These are phyloP conservation scores for Diplodia scrobiculata DNA, from an alignment of 2,329 filamentous ascomycete genomes.

Conservation along the genomic window DNA sequence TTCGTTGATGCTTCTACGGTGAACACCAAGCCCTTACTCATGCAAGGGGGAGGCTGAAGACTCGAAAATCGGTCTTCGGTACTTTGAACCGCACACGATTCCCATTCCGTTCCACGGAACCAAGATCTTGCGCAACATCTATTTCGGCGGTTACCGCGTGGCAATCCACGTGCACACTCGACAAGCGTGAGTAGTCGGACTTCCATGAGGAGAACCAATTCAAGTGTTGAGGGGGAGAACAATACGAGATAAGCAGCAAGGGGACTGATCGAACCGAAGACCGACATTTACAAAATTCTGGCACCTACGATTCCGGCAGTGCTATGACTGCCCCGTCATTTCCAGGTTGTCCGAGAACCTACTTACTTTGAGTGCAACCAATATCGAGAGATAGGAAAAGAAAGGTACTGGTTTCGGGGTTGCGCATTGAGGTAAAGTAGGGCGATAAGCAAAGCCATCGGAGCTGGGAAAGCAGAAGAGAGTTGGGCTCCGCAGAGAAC, in stretches of 20 bases:
- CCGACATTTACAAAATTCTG: no score
- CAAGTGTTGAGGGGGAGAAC: not conserved
- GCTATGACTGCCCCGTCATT: no score
- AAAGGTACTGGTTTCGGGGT: no score
- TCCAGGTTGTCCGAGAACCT: no score
- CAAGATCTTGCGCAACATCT: not conserved
- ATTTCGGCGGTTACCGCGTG: not conserved
- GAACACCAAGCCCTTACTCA: not conserved
- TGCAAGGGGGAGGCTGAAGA: not conserved
- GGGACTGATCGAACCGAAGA: no score
- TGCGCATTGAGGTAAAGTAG: no score
- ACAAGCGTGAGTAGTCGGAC: not conserved
- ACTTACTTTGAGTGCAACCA: no score
- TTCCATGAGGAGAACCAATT: not conserved
- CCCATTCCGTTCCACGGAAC: not conserved
- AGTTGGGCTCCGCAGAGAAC: no score
- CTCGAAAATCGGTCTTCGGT: not conserved
- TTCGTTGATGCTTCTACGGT: not conserved
- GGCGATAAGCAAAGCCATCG: no score
- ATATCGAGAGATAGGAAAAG: no score
- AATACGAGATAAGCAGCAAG: no score
- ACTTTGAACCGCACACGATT: not conserved
- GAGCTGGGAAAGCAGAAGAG: no score
- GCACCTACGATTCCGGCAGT: not conserved
- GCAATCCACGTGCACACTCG: not conserved